Evolutionary conservation across 345 rosid genomes (phyloP).

Genomic region (Corymbia maculata): DNA sequence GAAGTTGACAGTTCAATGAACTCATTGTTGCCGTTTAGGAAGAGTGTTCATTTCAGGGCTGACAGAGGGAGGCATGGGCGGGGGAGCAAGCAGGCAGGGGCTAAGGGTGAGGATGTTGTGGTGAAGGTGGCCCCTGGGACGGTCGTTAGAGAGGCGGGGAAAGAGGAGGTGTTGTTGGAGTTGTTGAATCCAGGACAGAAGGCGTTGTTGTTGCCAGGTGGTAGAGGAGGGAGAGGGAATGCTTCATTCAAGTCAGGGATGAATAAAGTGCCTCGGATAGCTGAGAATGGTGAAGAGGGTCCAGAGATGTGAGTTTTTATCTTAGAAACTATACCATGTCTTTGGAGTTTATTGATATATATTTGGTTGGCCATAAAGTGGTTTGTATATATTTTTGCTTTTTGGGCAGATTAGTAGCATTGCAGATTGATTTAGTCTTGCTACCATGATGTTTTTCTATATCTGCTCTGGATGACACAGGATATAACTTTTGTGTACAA

Average conservation of each 20-base stretch:
- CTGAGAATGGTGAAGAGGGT: conserved; percentile 96
- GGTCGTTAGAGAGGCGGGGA: conserved; percentile 62
- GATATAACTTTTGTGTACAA: not conserved
- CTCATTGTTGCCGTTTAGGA: conserved; percentile 75
- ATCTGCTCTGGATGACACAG: not conserved
- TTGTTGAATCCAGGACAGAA: conserved; percentile 68
- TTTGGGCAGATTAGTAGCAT: conserved; percentile 31
- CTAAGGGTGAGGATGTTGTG: conserved; percentile 72
- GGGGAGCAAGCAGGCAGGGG: conserved; percentile 67
- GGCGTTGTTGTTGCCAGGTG: conserved; percentile 81
- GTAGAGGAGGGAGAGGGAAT: conserved; percentile 96
- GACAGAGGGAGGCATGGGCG: conserved; percentile 76
- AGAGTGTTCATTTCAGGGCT: conserved; percentile 73
- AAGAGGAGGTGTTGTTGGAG: conserved; percentile 75
- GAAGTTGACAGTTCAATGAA: conserved; percentile 81
- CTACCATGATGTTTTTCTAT: not conserved
- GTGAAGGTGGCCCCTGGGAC: conserved; percentile 90
- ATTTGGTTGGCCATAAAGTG: not conserved
- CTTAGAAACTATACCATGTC: not conserved
- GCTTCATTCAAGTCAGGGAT: conserved; percentile 75
- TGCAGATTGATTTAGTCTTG: not conserved
- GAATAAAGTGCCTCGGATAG: conserved; percentile 83
- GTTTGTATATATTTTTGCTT: not conserved
- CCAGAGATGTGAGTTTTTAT: conserved; percentile 71
- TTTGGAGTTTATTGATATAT: not conserved